Base-by-base conservation (phyloP, 2,329 filamentous ascomycete species). In the Thielaviopsis ethacetica region DNA sequence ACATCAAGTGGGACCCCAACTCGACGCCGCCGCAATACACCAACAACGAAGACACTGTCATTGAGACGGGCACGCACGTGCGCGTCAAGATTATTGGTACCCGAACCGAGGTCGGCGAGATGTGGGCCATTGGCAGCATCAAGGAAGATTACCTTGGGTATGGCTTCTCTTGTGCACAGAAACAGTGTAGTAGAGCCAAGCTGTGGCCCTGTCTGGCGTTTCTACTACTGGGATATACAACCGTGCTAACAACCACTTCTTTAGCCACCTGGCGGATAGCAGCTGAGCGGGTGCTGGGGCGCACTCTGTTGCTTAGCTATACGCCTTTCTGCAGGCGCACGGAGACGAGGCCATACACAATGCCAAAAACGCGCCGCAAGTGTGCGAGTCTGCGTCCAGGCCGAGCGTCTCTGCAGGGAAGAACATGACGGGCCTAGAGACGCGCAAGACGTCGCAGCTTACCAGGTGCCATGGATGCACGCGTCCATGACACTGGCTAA, bases 81-180 rank as follows among this genome's bases (percentile, higher is more conserved):
- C 87, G 93, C 53, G 82, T 97, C 64, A 96, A 96, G 74, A 85
- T 98, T 63, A 88, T 96, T 66, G 93, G 93, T 71, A 87, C 91
- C 56, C 83, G 94, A 71, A 91, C 88, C 63, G 93, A 97, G 70
- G 88, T 97, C 56, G 89, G 88, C 63, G 86, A 88, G 69, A 95
- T 98, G 81, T 96, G 87, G 79, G 93, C 91, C 44, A 95, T 98
- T 70, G 93, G 91, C 62, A 97, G 89, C 65, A 96, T 98, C 75
- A 95, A 95, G 73, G 91, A 85, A 68, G 83, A 86, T 67, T 86
- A 84, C 67, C 76, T 86, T 49, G 83, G 83, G 83, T 85, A 60
- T 51, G 59, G n/a, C 19, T 15, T 51, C 7, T 34, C 30, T 34
- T 34, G 3, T 34, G 30, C 5, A 34, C 30, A 34, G 6, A 34